phyloP scores from a whole-genome alignment of 306 rosid species.

The Ochetophila trinervis region DNA sequence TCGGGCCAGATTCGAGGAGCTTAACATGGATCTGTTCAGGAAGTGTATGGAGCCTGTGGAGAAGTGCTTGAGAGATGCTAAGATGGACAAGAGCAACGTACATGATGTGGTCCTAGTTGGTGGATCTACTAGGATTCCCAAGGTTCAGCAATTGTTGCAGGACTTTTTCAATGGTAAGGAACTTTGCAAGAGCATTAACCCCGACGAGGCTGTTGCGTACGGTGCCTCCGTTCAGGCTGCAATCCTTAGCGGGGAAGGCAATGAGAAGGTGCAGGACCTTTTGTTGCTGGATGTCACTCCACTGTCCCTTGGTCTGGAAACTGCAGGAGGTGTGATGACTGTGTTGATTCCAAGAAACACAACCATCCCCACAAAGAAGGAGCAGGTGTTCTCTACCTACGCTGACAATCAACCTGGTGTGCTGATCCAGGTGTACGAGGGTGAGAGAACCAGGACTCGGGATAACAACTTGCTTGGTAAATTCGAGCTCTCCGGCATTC shows the following conservation, averaged over 20 bases:
- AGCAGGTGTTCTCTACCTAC: conserved; percentile 23
- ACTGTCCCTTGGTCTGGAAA: conserved; percentile 39
- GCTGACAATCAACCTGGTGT: conserved; percentile 27
- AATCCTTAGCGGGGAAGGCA: conserved; percentile 33
- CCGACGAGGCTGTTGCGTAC: conserved; percentile 44
- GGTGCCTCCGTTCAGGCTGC: conserved; percentile 47
- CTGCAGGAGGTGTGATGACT: conserved; percentile 36
- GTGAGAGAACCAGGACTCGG: conserved; percentile 29
- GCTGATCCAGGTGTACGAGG: conserved; percentile 35
- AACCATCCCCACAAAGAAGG: conserved; percentile 37
- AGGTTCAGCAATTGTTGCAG: conserved; percentile 37
- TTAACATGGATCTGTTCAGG: conserved; percentile 35
- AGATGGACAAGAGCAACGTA: conserved; percentile 28
- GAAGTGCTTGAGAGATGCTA: conserved; percentile 36
- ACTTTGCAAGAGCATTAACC: conserved; percentile 44
- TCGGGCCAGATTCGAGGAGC: conserved; percentile 32
- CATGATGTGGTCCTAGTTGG: conserved; percentile 42
- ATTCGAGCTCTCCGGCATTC: conserved; percentile 37
- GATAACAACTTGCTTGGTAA: conserved; percentile 35
- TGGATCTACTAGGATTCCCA: conserved; percentile 45
- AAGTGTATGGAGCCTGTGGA: conserved; percentile 42
- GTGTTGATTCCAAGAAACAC: conserved; percentile 40
- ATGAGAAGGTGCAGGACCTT: conserved; percentile 39
- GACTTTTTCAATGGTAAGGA: conserved; percentile 43
- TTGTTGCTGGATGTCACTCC: conserved; percentile 37